A percentile compares a stretch with the other conserved stretches of the same genome.
Conservation (phyloP, 2,329 filamentous ascomycete species). For the Aureobasidium sp. region DNA sequence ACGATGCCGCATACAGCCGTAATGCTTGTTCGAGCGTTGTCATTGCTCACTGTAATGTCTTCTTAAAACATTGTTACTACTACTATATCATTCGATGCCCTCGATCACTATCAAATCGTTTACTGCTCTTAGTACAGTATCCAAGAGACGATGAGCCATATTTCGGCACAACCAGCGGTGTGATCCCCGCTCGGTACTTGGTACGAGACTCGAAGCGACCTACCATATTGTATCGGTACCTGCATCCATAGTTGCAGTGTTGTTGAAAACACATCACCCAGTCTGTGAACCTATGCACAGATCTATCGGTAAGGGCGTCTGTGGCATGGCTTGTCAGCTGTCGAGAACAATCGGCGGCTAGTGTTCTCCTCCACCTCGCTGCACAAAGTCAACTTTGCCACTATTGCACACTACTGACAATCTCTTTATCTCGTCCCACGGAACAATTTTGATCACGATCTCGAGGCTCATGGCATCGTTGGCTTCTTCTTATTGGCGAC, state of each 20-base stretch:
- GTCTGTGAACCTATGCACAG: neutral
- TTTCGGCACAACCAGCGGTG: neutral
- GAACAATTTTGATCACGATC: neutral
- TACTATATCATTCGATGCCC: neutral
- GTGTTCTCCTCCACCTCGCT: neutral
- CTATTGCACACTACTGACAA: neutral
- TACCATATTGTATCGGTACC: neutral
- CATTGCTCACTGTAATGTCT: neutral
- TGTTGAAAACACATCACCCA: neutral
- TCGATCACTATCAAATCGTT: neutral
- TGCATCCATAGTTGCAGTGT: neutral
- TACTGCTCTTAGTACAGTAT: neutral
- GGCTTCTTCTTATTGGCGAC: neutral
- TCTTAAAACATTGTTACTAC: neutral
- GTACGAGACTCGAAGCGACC: neutral
- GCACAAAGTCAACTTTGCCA: neutral
- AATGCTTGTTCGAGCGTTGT: neutral
- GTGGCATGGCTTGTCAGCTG: neutral
- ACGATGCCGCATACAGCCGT: neutral
- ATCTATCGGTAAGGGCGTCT: slow-evolving; percentile 6
- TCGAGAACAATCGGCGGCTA: neutral
- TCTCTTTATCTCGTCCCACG: neutral
- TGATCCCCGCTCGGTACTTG: neutral
- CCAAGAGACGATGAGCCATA: neutral
- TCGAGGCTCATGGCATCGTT: neutral